Evolutionary conservation across 805 yeast species (phyloP), one percentile per base, ranked within the genome.

Genomic region (Scheffersomyces coipomensis): DNA sequence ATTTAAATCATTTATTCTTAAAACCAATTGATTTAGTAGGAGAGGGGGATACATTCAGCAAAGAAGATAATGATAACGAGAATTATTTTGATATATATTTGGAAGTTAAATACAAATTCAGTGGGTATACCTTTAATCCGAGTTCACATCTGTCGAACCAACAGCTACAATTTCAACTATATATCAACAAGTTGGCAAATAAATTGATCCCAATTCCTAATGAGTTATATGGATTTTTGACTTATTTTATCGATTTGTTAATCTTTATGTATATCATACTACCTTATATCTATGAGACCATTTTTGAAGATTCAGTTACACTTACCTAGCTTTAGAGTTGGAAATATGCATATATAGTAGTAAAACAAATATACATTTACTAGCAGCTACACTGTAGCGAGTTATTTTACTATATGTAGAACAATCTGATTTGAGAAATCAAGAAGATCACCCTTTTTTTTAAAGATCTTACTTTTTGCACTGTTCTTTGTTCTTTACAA

Each of bases 181-280:
- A 52, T 29, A 42, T 64, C 15, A 56, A 55, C 19, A 57, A 51
- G 31, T 39, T 63, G 17, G 66, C 68, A 1, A 38, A 39, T 21
- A 39, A 36, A 21, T 54, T 45, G 45, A 11, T 65, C 5, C 68
- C 69, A 6, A 58, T 65, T 18, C 71, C 69, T 1, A 37, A 60
- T 6, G 70, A 65, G 38, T 46, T 65, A 11, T 55, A 55, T 38
- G 58, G 52, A 29, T 49, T 42, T 31, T 47, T 64, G 7, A 40
- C 49, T n/a, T 63, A 56, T 36, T 42, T 61, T 24, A 58, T 55
- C 3, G 67, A 58, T 38, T n/a, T 59, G 4, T 30, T 45, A 6
- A 47, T 60, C 8, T 9, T 60, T n/a, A 7, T 43, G 10, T 34
- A 35, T 29, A 29, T 37, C 19, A 24, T 46, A 4, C 30, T 44